Conservation (phyloP, 2,329 filamentous ascomycete genomes). For the Diplodia scrobiculata region DNA sequence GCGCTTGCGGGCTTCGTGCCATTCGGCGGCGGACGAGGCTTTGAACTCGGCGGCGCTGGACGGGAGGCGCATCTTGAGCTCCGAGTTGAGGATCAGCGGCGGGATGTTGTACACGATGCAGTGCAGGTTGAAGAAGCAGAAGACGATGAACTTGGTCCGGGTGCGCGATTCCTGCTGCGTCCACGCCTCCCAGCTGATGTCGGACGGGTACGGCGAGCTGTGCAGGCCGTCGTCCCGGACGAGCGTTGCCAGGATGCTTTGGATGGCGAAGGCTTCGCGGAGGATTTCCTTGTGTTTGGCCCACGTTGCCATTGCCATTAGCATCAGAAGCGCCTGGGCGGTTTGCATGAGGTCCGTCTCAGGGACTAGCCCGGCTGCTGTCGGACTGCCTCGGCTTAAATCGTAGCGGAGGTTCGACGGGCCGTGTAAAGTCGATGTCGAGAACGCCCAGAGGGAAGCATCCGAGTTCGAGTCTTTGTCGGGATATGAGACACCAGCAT, state of each 20-base stretch:
- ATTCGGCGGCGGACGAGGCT: slow-evolving; percentile 54
- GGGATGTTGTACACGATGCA: slow-evolving; percentile 65
- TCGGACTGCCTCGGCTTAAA: slow-evolving; percentile 36
- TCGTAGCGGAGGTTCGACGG: slow-evolving; percentile 5
- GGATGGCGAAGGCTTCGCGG: slow-evolving; percentile 60
- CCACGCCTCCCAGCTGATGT: slow-evolving; percentile 60
- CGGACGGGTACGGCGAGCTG: slow-evolving; percentile 58
- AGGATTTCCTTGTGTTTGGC: slow-evolving; percentile 59
- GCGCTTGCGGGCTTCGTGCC: slow-evolving; percentile 47
- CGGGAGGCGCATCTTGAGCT: slow-evolving; percentile 58
- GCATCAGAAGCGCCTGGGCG: slow-evolving; percentile 63
- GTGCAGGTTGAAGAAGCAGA: slow-evolving; percentile 62
- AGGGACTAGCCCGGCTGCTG: slow-evolving; percentile 30
- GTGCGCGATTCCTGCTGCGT: slow-evolving; percentile 55
- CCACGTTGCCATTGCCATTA: slow-evolving; percentile 64
- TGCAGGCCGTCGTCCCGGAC: slow-evolving; percentile 57
- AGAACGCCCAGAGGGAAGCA: not conserved
- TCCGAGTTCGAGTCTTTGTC: slow-evolving; percentile 36
- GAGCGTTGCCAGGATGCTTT: slow-evolving; percentile 59
- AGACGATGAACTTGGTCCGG: slow-evolving; percentile 59
- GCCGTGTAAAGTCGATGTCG: not conserved
- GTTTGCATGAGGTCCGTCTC: slow-evolving; percentile 58
- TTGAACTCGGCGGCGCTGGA: slow-evolving; percentile 59
- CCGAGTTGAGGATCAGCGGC: slow-evolving; percentile 58
- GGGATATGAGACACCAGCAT: slow-evolving; percentile 48